Evolutionary conservation across 2,329 filamentous ascomycete genomes (phyloP).

Genomic region (Zelopaecilomyces penicillatus): DNA sequence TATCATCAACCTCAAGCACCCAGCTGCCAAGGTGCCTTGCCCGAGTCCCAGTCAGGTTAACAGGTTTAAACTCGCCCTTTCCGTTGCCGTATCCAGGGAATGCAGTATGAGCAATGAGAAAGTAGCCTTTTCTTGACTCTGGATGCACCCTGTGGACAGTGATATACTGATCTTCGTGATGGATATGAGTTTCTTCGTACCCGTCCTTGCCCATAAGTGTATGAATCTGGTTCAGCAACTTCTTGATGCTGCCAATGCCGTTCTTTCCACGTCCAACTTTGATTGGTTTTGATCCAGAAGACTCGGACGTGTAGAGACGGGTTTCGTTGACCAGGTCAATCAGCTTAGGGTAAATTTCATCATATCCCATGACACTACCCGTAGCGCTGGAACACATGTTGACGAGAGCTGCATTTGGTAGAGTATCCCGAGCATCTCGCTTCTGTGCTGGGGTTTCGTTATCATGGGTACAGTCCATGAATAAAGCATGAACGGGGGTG

Average conservation of each 20-base stretch:
- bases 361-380: conserved; percentile 95
- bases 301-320: conserved; percentile 70
- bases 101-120: conserved; percentile 91
- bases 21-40: conserved; percentile 83
- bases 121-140: conserved; percentile 84
- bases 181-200: conserved; percentile 91
- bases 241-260: conserved; percentile 86
- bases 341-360: conserved; percentile 88
- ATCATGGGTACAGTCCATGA: conserved; percentile 99
- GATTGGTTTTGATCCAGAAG: conserved; percentile 51
- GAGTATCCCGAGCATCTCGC: conserved; percentile 83
- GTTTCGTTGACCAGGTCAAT: conserved; percentile 92
- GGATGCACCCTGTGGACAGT: conserved; percentile 95
- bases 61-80: conserved; percentile 70
- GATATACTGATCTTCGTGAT: conserved; percentile 93
- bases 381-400: conserved; percentile 93
- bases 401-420: conserved; percentile 88
- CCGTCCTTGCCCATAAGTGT: conserved; percentile 90
- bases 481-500: conserved; percentile 84
- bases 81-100: conserved; percentile 85
- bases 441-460: conserved; percentile 96
- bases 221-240: conserved; percentile 89
- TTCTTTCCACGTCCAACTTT: conserved; percentile 62
- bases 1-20: conserved; percentile 83
- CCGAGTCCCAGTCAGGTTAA: conserved; percentile 74